Conservation (phyloP, 192 early-diverging fungal species). For the Chytriomyces sp. region DNA sequence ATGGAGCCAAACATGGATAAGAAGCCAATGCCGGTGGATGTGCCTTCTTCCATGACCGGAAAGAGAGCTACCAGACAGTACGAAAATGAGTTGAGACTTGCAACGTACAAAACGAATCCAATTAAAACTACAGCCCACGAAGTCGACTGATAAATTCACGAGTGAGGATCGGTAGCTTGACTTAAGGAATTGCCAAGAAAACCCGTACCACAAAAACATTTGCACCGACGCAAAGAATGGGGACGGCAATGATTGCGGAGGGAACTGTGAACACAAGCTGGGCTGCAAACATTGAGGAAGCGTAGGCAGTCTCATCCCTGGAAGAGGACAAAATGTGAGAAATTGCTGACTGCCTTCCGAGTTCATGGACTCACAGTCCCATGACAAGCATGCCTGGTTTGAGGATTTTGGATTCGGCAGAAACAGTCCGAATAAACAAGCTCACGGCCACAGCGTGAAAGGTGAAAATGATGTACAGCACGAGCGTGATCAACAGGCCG, state of each 20-base stretch:
- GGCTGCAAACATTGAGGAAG: not conserved
- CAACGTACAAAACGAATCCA: not conserved
- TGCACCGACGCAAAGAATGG: not conserved
- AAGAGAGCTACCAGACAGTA: not conserved
- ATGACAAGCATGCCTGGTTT: constrained; percentile 14
- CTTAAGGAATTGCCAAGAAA: no score
- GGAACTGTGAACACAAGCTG: not conserved
- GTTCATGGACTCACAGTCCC: not conserved
- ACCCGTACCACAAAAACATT: not conserved
- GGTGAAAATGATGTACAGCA: constrained; percentile 3
- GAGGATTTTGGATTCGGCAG: not conserved
- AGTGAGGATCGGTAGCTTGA: not conserved
- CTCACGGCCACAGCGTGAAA: constrained; percentile 6
- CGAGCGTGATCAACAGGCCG: not conserved
- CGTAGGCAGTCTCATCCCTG: constrained; percentile 3
- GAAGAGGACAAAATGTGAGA: not conserved
- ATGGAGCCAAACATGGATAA: not conserved
- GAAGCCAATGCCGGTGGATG: not conserved
- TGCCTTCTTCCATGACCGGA: not conserved
- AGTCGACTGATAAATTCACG: not conserved
- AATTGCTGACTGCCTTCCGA: not conserved
- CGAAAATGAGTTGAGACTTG: not conserved
- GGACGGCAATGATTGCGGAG: not conserved
- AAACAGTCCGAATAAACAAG: not conserved
- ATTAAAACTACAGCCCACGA: not conserved